Base-by-base conservation (phyloP, 169 alveolate genomes). In the Plasmodium reichenowi region DNA sequence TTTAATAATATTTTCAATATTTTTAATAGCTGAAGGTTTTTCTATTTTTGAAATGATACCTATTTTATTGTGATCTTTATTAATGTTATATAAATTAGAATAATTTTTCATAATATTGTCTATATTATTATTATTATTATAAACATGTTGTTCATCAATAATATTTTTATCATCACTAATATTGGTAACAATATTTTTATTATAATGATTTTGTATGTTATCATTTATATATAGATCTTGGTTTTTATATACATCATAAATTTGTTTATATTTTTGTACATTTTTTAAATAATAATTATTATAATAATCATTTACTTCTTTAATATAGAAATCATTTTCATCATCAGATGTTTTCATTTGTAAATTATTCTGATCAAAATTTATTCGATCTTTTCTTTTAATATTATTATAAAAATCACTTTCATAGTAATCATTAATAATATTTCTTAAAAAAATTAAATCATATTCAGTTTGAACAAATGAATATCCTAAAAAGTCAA, bases 1-100 rank as follows among this genome's bases (percentile, higher is more conserved):
- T 58, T 95, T 88, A 17, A 98, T 90, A 63, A 98, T 97, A 45
- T 95, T 98, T 68, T 97, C 98, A 75, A 97, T 94, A 72, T 96
- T 97, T 64, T 96, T 94, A 24, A 98, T 94, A 52, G 99, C 99
- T 45, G 97, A 97, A 47, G 97, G 96, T 88, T 97, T 98, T 92
- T 98, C 99, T 62, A 98, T 98, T 86, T 98, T 98, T 0, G 99
- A 94, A n/a, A 98, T 97, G 45, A 98, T 88, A 32, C 80, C 93
- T 47, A 94, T 86, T 32, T 20, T 93, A 50, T 96, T 95, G 2
- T 94, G 92, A 58, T 96, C 94, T 43, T 93, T 76, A 43, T 97
- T 96, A 32, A 58, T 59, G 26, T 88, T 89, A 48, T 70, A 48
- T 17, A 78, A 58, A 15, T 47, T 71, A 22, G n/a, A 6, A 17